Percentiles rank a stretch among this genome's conserved stretches.
Conservation (phyloP, 2,329 filamentous ascomycete species). For the Teratosphaeria pseudoeucalypti region DNA sequence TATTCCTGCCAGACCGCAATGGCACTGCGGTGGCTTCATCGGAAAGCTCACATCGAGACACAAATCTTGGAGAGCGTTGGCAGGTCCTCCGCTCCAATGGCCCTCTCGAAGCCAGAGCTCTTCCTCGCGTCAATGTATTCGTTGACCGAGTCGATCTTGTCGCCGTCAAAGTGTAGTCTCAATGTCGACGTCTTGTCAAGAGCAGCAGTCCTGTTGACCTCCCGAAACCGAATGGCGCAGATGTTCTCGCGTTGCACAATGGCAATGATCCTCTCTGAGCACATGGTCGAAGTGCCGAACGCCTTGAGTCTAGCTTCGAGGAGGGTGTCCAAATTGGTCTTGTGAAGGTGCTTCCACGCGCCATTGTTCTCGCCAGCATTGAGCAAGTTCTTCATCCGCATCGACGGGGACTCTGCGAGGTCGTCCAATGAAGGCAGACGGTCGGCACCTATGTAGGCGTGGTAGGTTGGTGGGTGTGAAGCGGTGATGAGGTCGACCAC, state of each 20-base stretch:
- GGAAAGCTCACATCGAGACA: background rate
- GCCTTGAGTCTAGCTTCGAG: slow-evolving; percentile 4
- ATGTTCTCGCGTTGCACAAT: slow-evolving; percentile 8
- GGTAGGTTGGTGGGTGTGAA: slow-evolving; percentile 1
- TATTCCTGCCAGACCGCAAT: background rate
- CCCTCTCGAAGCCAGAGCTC: slow-evolving; percentile 8
- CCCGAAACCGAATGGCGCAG: slow-evolving; percentile 8
- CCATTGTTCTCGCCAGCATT: slow-evolving; percentile 5
- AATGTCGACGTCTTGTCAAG: slow-evolving; percentile 7
- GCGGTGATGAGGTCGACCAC: slow-evolving; percentile 4
- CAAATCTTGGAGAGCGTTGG: background rate
- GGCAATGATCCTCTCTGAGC: slow-evolving; percentile 6
- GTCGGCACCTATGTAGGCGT: slow-evolving; percentile 6
- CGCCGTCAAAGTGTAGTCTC: slow-evolving; percentile 5
- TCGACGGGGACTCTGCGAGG: slow-evolving; percentile 5
- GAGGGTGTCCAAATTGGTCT: slow-evolving; percentile 5
- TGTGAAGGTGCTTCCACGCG: slow-evolving; percentile 5
- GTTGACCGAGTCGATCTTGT: slow-evolving; percentile 7
- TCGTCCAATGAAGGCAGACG: slow-evolving; percentile 6
- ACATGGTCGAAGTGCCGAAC: slow-evolving; percentile 8
- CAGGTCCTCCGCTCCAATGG: slow-evolving; percentile 3
- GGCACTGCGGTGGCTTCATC: background rate
- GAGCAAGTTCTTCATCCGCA: slow-evolving; percentile 9
- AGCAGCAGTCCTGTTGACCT: slow-evolving; percentile 5
- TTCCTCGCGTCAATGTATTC: slow-evolving; percentile 6